Percentiles rank a stretch among this genome's conserved stretches.
Evolutionary conservation across 768 basidiomycete species (phyloP).

Genomic region (Mrakia gelida): DNA sequence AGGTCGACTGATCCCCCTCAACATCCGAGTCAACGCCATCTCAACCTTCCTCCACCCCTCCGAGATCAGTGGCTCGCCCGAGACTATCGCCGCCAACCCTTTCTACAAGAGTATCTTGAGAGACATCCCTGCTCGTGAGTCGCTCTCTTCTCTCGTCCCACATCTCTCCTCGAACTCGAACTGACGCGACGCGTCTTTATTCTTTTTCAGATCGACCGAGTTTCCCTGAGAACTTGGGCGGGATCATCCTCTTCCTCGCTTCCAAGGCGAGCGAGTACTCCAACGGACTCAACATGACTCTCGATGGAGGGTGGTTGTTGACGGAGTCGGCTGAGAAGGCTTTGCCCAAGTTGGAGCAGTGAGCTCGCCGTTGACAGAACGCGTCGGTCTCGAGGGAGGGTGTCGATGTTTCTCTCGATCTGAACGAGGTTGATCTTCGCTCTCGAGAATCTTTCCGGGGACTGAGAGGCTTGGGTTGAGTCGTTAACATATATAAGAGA

Average conservation of each 20-base stretch:
- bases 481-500: not conserved
- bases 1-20: conserved; percentile 1
- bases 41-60: not conserved
- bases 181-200: not conserved
- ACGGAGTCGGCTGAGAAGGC: not conserved
- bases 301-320: conserved; percentile 1
- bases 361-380: not conserved
- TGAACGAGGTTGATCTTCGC: no score
- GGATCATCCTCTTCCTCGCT: conserved; percentile 9
- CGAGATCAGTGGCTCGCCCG: not conserved
- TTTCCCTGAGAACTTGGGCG: conserved; percentile 2
- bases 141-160: not conserved
- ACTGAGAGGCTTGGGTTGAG: no score
- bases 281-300: conserved; percentile 2
- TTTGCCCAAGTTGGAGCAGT: not conserved
- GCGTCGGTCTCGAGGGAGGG: no score
- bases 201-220: not conserved
- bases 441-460: no score
- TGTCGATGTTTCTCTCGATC: no score
- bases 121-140: conserved; percentile 6
- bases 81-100: not conserved
- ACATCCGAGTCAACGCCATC: not conserved
- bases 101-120: not conserved
- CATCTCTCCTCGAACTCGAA: not conserved
- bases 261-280: conserved; percentile 1